Evolutionary conservation across 371 early-diverging fungal genomes (phyloP).

Genomic region (Coelomomyces lativittatus): DNA sequence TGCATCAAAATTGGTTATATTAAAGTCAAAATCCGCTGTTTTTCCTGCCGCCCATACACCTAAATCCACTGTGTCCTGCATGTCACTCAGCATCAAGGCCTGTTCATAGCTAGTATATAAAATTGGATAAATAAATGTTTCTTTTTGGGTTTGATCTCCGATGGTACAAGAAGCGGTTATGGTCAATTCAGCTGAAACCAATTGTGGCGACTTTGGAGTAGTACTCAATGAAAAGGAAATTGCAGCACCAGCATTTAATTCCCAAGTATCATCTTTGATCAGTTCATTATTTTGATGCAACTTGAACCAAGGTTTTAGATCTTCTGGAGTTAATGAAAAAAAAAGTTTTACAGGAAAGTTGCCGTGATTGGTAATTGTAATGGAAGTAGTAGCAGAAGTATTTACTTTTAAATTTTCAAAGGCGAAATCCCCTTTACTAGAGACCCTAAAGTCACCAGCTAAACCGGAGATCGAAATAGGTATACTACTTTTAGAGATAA

Average conservation of each 20-base stretch:
- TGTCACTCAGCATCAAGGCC: background rate
- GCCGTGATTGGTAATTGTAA: background rate
- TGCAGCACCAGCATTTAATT: background rate
- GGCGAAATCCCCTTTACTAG: background rate
- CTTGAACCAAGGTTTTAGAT: no score
- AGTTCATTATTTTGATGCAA: no score
- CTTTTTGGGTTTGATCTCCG: background rate
- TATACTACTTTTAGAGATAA: background rate
- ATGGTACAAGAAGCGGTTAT: background rate
- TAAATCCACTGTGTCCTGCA: background rate
- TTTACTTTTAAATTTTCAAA: background rate
- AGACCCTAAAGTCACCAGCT: background rate
- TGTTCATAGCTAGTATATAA: background rate
- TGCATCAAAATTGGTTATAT: background rate
- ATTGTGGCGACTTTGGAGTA: background rate
- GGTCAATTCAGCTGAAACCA: background rate
- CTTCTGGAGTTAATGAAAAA: background rate
- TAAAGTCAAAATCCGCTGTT: background rate
- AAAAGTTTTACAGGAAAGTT: background rate
- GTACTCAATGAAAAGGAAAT: background rate
- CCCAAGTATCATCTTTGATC: no score
- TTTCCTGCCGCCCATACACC: slow-evolving; percentile 1
- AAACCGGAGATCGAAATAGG: background rate
- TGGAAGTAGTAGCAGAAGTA: background rate
- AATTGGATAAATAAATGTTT: background rate